Percentiles rank a stretch among this genome's conserved stretches.
Conservation (phyloP, 768 basidiomycete species). For the Ramaria sp. region DNA sequence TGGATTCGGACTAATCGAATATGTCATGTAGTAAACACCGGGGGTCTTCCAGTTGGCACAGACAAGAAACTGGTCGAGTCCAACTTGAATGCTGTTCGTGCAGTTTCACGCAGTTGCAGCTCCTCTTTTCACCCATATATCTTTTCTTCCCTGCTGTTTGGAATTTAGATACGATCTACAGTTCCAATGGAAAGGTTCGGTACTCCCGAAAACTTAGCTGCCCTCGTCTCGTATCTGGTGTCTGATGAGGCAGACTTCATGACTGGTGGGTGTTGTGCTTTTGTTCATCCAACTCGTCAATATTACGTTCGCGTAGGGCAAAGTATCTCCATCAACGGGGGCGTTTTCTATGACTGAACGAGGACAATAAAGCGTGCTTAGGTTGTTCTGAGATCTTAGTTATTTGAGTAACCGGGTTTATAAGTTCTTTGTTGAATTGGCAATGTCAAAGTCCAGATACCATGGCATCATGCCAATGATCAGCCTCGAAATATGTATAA, state of each 20-base stretch:
- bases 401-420: too few relatives aligned
- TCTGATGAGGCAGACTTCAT: constrained; percentile 8
- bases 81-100: not conserved
- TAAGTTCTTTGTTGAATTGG: too few relatives aligned
- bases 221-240: constrained; percentile 2
- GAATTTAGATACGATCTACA: not conserved
- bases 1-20: not conserved
- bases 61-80: too few relatives aligned
- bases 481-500: too few relatives aligned
- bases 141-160: too few relatives aligned
- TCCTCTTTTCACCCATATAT: not conserved
- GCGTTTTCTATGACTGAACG: not conserved
- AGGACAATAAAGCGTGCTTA: too few relatives aligned
- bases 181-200: not conserved
- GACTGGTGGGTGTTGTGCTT: constrained; percentile 2
- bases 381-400: too few relatives aligned
- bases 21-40: not conserved
- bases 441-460: too few relatives aligned
- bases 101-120: not conserved
- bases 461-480: too few relatives aligned
- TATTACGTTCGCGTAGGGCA: not conserved
- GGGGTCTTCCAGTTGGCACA: not conserved
- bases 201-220: constrained; percentile 1
- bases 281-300: not conserved
- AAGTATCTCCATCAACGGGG: not conserved